phyloP scores from a whole-genome alignment of 2,329 filamentous ascomycete genomes.

The Stachybotrys echinatus region DNA sequence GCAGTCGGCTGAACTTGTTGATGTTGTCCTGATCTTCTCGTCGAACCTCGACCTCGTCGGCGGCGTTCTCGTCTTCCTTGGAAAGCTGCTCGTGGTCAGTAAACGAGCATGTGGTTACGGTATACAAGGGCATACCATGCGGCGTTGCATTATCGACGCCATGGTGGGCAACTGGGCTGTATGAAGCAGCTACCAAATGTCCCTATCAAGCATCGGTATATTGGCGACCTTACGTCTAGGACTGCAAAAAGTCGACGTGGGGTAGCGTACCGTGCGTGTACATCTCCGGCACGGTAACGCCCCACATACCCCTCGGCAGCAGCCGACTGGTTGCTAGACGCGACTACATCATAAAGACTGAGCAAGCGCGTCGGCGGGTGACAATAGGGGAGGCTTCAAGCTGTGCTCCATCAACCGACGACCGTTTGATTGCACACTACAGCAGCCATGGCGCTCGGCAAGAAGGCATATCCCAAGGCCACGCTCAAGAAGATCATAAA shows the following conservation, averaged over 20 bases:
- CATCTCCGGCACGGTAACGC: not conserved
- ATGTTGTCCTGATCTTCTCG: conserved; percentile 98
- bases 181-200: too few species aligned
- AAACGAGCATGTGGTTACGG: fast-evolving
- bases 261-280: conserved; percentile 17
- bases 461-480: conserved; percentile 76
- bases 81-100: conserved; percentile 60
- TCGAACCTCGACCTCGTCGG: conserved; percentile 86
- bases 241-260: conserved; percentile 13
- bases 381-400: too few species aligned
- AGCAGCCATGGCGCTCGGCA: conserved; percentile 35
- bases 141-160: conserved; percentile 49
- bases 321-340: not conserved
- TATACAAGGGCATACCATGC: conserved; percentile 50
- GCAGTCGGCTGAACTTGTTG: conserved; percentile 92
- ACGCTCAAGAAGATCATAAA: conserved; percentile 88
- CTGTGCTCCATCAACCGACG: not conserved
- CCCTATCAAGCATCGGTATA: too few species aligned
- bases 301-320: not conserved
- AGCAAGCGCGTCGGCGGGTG: not conserved
- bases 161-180: conserved; percentile 16
- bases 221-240: too few species aligned
- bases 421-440: too few species aligned
- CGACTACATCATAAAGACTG: not conserved
- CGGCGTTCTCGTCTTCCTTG: conserved; percentile 82